Evolutionary conservation across 768 basidiomycete species (phyloP).

Genomic region (Mycena filopes): DNA sequence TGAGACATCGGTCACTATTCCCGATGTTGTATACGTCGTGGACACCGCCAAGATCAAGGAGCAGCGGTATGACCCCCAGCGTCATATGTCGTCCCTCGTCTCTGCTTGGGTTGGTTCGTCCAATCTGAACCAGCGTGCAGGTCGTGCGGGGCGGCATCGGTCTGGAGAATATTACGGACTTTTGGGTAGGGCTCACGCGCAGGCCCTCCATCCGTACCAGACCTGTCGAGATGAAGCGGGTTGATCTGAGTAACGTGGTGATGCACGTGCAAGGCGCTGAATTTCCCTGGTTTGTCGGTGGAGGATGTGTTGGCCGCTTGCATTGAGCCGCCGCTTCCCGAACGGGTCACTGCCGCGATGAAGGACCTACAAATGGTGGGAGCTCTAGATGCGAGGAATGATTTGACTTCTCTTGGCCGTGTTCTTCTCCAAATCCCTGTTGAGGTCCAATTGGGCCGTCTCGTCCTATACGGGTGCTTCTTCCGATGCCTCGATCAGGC

Average conservation of each 20-base stretch:
- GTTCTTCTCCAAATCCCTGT: constrained; percentile 91
- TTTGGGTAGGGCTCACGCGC: constrained; percentile 70
- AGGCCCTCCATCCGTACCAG: constrained; percentile 78
- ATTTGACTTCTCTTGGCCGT: constrained; percentile 87
- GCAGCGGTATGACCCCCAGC: constrained; percentile 87
- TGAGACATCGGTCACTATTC: constrained; percentile 95
- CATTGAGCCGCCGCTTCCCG: constrained; percentile 88
- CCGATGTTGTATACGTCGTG: constrained; percentile 94
- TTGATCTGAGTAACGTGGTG: constrained; percentile 89
- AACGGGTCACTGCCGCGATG: constrained; percentile 84
- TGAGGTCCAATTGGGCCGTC: constrained; percentile 88
- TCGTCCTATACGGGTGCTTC: constrained; percentile 91
- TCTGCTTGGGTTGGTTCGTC: constrained; percentile 92
- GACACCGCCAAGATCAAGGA: constrained; percentile 90
- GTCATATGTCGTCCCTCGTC: constrained; percentile 89
- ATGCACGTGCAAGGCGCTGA: constrained; percentile 97
- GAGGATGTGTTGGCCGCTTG: constrained; percentile 87
- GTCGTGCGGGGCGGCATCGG: constrained; percentile 92
- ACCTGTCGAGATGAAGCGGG: constrained; percentile 94
- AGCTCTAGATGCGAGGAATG: constrained; percentile 79
- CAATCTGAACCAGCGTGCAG: constrained; percentile 91
- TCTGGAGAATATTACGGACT: constrained; percentile 93
- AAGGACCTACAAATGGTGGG: constrained; percentile 85
- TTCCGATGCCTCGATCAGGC: constrained; percentile 93
- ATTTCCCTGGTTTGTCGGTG: constrained; percentile 86